These are phyloP conservation scores for Dendrostoma leiphaemia DNA, from an alignment of 2,329 filamentous ascomycete species.

Conservation along the genomic window DNA sequence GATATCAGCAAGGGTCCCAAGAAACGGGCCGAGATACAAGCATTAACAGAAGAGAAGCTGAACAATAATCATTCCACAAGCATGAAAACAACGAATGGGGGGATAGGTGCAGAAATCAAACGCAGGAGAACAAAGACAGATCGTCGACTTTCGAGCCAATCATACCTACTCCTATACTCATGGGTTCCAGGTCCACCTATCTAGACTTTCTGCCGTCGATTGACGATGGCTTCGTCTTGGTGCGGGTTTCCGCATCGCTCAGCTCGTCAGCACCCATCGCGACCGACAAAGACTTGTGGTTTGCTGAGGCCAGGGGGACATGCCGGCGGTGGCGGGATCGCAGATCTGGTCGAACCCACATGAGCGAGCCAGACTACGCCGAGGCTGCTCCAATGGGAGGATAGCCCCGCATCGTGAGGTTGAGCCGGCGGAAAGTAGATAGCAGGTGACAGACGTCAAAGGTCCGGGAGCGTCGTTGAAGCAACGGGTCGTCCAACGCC, in stretches of 20 bases:
- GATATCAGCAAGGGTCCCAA: not conserved
- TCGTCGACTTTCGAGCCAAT: not conserved
- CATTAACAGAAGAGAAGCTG: not conserved
- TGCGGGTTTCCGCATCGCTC: not conserved
- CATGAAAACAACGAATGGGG: not conserved
- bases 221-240: not conserved
- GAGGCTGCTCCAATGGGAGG: not conserved
- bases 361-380: not conserved
- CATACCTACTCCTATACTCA: conserved; percentile 1
- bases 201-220: not conserved
- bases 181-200: not conserved
- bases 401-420: not conserved
- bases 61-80: not conserved
- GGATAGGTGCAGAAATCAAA: not conserved
- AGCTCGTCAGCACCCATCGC: not conserved
- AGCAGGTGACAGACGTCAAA: conserved; percentile 13
- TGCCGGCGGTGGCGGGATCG: not conserved
- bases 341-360: not conserved
- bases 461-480: not conserved
- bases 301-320: too few species aligned
- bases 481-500: not conserved
- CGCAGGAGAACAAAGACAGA: not conserved
- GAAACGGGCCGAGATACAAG: not conserved
- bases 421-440: not conserved
- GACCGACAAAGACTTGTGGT: not conserved